Conservation (phyloP, 208 protist species). For the Endotrypanum monterogeii region DNA sequence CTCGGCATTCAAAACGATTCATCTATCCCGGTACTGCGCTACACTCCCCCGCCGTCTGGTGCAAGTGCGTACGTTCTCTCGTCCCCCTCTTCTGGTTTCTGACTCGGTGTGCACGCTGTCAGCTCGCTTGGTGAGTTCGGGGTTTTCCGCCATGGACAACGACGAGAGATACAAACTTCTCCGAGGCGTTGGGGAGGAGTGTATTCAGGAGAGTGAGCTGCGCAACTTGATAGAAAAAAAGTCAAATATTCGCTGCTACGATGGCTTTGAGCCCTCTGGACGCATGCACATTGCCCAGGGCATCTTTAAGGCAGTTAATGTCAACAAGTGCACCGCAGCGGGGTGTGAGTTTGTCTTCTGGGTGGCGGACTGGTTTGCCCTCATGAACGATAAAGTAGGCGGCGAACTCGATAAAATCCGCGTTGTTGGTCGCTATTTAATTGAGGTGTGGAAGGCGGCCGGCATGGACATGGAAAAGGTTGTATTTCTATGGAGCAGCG, state of each 20-base stretch:
- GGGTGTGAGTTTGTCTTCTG: conserved; percentile 99
- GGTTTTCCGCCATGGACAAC: conserved; percentile 14
- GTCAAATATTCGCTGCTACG: conserved; percentile 94
- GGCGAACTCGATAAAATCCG: conserved; percentile 98
- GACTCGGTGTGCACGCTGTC: background rate
- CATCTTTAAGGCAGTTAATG: conserved; percentile 99
- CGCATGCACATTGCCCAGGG: conserved; percentile 99
- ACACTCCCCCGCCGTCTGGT: conserved; percentile 21
- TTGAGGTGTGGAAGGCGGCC: conserved; percentile 98
- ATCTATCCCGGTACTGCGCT: background rate
- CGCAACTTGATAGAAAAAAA: conserved; percentile 92
- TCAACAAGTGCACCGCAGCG: conserved; percentile 97
- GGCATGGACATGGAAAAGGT: conserved; percentile 98
- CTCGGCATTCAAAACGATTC: conserved; percentile 23
- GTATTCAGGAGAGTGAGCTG: conserved; percentile 94
- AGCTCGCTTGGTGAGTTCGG: background rate
- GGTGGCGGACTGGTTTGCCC: conserved; percentile 99
- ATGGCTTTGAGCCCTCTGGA: conserved; percentile 99
- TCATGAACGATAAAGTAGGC: conserved; percentile 99
- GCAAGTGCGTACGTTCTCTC: background rate
- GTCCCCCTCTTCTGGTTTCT: background rate
- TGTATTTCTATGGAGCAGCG: conserved; percentile 96
- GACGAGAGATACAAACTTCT: conserved; percentile 86
- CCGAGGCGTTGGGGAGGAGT: conserved; percentile 96
- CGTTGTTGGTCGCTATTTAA: conserved; percentile 96